Conservation (phyloP, 1,139 yeast species). For the Casaregolazyma lundiana region DNA sequence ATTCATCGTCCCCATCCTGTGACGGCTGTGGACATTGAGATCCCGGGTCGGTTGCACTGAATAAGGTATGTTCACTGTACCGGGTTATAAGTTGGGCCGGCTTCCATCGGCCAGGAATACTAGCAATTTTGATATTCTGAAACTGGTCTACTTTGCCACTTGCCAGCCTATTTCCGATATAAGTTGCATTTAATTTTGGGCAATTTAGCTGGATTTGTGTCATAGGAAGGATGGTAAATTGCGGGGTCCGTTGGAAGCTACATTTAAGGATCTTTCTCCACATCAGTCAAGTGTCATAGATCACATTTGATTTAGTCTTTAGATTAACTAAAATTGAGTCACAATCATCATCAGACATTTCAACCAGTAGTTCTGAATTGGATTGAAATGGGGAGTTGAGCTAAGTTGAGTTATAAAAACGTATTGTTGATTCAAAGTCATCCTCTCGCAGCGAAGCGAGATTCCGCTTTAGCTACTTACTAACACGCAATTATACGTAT, state of each 20-base stretch:
- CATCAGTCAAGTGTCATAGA: too few relatives aligned
- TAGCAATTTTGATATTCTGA: conserved; percentile 4
- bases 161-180: conserved; percentile 1
- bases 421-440: too few relatives aligned
- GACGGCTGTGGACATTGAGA: conserved; percentile 8
- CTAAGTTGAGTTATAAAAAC: too few relatives aligned
- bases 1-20: conserved; percentile 4
- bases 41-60: conserved; percentile 5
- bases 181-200: conserved; percentile 3
- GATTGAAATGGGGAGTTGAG: too few relatives aligned
- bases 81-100: conserved; percentile 1
- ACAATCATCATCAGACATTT: too few relatives aligned
- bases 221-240: neutral
- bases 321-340: too few relatives aligned
- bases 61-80: neutral
- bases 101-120: conserved; percentile 3
- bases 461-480: too few relatives aligned
- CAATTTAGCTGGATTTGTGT: neutral
- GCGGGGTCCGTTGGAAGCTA: neutral
- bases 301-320: too few relatives aligned
- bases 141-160: conserved; percentile 3
- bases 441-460: too few relatives aligned
- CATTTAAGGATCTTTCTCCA: neutral
- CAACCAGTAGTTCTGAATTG: too few relatives aligned
- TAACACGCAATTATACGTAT: too few relatives aligned